Evolutionary conservation across 2,329 filamentous ascomycete species (phyloP).

Genomic region (Chrysoporthe cubensis): DNA sequence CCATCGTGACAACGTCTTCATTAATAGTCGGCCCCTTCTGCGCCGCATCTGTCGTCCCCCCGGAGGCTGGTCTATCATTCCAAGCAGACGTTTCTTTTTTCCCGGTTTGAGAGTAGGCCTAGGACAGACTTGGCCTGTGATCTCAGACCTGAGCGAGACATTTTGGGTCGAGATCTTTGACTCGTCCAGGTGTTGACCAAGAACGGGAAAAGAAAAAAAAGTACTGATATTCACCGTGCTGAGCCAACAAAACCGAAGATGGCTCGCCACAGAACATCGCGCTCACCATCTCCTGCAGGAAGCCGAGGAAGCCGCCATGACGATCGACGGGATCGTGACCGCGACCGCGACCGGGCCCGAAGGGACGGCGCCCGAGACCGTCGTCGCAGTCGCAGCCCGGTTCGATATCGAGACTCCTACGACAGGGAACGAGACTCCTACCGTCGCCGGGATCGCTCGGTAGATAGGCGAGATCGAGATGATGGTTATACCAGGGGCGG

Average conservation of each 20-base stretch:
- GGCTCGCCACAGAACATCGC: conserved; percentile 69
- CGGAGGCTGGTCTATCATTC: not conserved
- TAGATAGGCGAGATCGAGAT: conserved; percentile 58
- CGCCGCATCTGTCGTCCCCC: not conserved
- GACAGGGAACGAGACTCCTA: conserved; percentile 56
- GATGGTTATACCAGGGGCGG: conserved; percentile 66
- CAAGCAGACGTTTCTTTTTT: not conserved
- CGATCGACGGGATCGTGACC: conserved; percentile 59
- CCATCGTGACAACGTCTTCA: not conserved
- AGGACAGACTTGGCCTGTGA: not conserved
- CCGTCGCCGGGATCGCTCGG: conserved; percentile 71
- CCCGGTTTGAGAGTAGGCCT: not conserved
- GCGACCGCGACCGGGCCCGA: conserved; percentile 42
- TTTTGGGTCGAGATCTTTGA: conserved; percentile 21
- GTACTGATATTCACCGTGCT: conserved; percentile 39
- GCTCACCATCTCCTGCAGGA: conserved; percentile 95
- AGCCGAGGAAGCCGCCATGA: conserved; percentile 58
- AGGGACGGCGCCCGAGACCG: conserved; percentile 56
- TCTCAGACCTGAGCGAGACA: conserved; percentile 16
- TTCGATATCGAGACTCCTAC: conserved; percentile 61
- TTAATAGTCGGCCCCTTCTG: conserved; percentile 5
- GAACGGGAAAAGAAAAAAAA: conserved; percentile 28
- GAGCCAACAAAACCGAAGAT: conserved; percentile 45
- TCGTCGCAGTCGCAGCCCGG: conserved; percentile 63
- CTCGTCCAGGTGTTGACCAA: conserved; percentile 25